Evolutionary conservation across 83 land plant species (phyloP), one percentile per base, ranked within the genome.

Genomic region (Picea abies): DNA sequence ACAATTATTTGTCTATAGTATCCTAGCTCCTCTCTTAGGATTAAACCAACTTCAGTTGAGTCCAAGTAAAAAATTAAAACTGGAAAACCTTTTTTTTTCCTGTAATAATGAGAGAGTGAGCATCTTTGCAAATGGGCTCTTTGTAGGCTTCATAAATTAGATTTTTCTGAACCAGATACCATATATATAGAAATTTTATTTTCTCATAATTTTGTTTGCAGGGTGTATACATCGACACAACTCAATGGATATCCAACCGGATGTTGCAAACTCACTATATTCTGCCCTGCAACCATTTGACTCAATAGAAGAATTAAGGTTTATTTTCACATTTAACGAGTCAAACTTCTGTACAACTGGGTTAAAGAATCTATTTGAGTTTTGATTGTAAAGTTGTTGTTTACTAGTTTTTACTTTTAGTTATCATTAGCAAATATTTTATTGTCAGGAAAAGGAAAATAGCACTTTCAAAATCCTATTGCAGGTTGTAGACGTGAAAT

Each of bases 231-330:
- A 91, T 61, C 90, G 84, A 52, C 94, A 91, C 83, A 91, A 95
- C 79, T 85, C 87, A 26, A 88, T 89, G 82, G 78, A 95, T 80
- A 84, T 87, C 44, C 90, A 93, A 80, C 97, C 97, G 56, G 97
- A 95, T 89, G 91, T 92, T 22, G 81, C 93, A 85, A 91, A 90
- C 35, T 91, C 95, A 76, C 86, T 95, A 17, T 93, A 91, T 83
- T 93, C 97, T 71, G 89, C 95, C 8, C 86, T 95, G 71, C 95
- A 90, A 62, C 94, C 91, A 72, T 93, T 95, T 70, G 88, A 90
- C 82, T 67, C 97, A 68, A 83, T 95, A 80, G 91, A 86, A 84
- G 95, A 83, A 60, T 60, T 90, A 47, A 93, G 97, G 97, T 95
- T 71, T 44, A 44, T 44, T 44, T 44, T 7, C 8, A 44, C 8